phyloP scores from a whole-genome alignment of 495 filamentous ascomycete species.

The Tuber borchii region DNA sequence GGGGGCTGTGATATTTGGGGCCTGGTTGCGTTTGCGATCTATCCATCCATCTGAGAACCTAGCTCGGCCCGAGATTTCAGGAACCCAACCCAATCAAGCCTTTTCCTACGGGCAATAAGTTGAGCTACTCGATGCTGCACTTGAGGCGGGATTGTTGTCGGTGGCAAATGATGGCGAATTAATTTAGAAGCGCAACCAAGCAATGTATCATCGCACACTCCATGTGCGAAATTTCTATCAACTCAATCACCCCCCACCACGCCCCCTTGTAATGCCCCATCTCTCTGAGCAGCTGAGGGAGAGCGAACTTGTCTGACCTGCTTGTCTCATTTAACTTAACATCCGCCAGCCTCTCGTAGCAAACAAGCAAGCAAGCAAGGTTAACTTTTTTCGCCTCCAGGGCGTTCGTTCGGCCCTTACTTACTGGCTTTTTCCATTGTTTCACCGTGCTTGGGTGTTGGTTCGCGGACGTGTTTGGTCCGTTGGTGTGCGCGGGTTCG shows the following conservation, averaged over 20 bases:
- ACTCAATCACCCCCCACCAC: background rate
- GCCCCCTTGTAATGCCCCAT: no score
- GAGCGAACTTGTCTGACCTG: no score
- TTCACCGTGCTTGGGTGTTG: no score
- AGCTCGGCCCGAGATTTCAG: background rate
- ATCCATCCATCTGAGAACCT: background rate
- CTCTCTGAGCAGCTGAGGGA: no score
- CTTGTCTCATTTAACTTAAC: no score
- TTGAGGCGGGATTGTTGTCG: background rate
- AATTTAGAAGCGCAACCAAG: background rate
- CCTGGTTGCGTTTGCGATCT: background rate
- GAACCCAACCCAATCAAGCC: constrained; percentile 1
- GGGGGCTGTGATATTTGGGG: background rate
- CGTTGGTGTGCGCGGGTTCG: no score
- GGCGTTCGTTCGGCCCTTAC: no score
- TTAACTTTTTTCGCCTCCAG: no score
- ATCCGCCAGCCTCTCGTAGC: no score
- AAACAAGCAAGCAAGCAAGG: no score
- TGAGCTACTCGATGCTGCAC: background rate
- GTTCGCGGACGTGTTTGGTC: no score
- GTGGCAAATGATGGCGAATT: background rate
- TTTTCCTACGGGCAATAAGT: background rate
- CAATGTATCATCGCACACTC: background rate
- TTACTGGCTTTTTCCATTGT: no score
- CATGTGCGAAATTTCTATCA: background rate